These are phyloP conservation scores for Plasmodium reichenowi DNA, from an alignment of 169 alveolate species.

Conservation along the genomic window DNA sequence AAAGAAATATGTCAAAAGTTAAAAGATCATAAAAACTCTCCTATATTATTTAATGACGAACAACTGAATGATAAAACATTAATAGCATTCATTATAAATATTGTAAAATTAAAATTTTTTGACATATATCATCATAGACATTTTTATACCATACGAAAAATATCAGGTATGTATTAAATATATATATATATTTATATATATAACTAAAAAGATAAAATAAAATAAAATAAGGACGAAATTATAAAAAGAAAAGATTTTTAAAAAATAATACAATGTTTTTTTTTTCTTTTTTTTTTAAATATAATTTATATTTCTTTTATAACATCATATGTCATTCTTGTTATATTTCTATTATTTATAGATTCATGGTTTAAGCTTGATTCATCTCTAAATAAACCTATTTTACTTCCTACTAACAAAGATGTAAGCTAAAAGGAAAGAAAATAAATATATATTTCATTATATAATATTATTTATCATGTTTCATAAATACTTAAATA, in stretches of 20 bases:
- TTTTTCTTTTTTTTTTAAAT: background rate
- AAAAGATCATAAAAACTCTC: slow-evolving; percentile 16
- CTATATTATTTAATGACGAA: slow-evolving; percentile 24
- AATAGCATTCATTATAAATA: slow-evolving; percentile 67
- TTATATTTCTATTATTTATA: slow-evolving; percentile 3
- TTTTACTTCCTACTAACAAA: slow-evolving; percentile 38
- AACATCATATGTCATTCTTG: too few species aligned
- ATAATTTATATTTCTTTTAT: background rate
- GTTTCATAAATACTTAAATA: background rate
- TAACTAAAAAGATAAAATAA: background rate
- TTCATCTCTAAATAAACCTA: slow-evolving; percentile 47
- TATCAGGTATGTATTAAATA: slow-evolving; percentile 49
- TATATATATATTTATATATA: background rate
- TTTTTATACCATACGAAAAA: slow-evolving; percentile 73
- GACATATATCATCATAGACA: slow-evolving; percentile 68
- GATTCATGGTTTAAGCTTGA: slow-evolving; percentile 72
- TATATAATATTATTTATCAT: slow-evolving; percentile 1
- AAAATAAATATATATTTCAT: background rate
- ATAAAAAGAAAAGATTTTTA: background rate
- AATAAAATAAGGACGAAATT: slow-evolving; percentile 2
- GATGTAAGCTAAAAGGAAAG: slow-evolving; percentile 26
- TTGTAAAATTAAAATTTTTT: slow-evolving; percentile 57
- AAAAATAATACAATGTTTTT: background rate
- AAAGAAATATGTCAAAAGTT: slow-evolving; percentile 49
- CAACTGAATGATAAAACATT: slow-evolving; percentile 36